Percentiles rank a stretch among this genome's conserved stretches.
Conservation (phyloP, 176 grass and related monocot species). For the Alopecurus myosuroides region DNA sequence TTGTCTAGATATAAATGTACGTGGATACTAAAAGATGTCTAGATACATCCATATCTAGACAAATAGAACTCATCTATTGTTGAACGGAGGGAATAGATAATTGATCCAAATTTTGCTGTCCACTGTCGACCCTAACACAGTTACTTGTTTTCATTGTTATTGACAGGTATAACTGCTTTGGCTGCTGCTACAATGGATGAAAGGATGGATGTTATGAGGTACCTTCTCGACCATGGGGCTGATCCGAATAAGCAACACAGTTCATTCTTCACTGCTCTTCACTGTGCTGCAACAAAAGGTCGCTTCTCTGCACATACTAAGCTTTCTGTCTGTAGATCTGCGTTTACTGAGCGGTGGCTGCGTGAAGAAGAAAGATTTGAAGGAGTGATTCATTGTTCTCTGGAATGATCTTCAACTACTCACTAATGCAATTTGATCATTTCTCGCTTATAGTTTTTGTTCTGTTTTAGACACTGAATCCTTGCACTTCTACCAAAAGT, state of each 20-base stretch:
- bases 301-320: not conserved
- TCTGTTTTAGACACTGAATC: not conserved
- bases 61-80: no score
- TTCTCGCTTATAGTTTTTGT: not conserved
- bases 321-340: not conserved
- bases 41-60: no score
- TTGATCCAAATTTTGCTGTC: not conserved
- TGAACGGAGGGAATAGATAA: no score
- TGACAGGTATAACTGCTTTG: slow-evolving; percentile 34
- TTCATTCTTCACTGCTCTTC: not conserved
- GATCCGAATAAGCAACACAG: not conserved
- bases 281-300: slow-evolving; percentile 20
- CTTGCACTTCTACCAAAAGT: not conserved
- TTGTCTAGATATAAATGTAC: no score
- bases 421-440: not conserved
- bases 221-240: slow-evolving; percentile 25
- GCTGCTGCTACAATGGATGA: slow-evolving; percentile 15
- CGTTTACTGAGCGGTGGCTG: not conserved
- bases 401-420: not conserved
- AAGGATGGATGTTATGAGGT: slow-evolving; percentile 7
- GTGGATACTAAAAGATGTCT: slow-evolving; percentile 6
- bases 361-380: not conserved
- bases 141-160: not conserved
- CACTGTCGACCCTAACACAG: not conserved
- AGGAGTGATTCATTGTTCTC: not conserved